Evolutionary conservation across 495 filamentous ascomycete species (phyloP), one percentile per base, ranked within the genome.

Genomic region (Pyronema domesticum): DNA sequence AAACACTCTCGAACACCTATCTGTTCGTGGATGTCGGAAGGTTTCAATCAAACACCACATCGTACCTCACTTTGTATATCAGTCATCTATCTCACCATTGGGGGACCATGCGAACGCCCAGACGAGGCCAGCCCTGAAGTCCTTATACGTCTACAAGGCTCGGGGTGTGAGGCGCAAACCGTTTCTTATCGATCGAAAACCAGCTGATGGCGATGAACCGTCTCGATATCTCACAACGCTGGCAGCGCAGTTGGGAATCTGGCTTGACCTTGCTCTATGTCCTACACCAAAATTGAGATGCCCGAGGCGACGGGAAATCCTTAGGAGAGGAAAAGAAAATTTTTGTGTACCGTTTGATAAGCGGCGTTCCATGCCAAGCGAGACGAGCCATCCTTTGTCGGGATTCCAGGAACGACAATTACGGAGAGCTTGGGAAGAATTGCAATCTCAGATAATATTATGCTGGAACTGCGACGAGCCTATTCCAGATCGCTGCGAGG

Each of bases 21-120:
- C 58, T 6, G 63, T 65, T 36, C 61, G 63, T 37, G 63, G 63
- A 5, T 65, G 63, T 36, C 51, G 63, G 45, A 65, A 65, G 19
- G 63, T 65, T 19, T 65, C 62, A 30, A 65, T 65, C 49, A 65
- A 65, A n/a, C 63, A 65, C 7, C 63, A 65, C 40, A 65, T 65
- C 48, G 63, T 65, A 14, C 63, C 63, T 15, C 65, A 65, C 23
- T 63, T 65, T 40, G 63, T 65, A 17, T 65, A 65, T 39, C 63
- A 65, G 48, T 55, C 62, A 30, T 57, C 55, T 44, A 63, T 65
- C 46, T 55, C 58, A 34, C 62, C 62, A 17, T 46, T 59, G 13
- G 14, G 50, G 4, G 37, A 10, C 3, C 48, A 13, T 13, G 23
- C 18, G 9, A 18, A 10, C 18, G 18, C 46, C 23, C 47, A 60